phyloP scores from a whole-genome alignment of 768 basidiomycete species.

The Gymnopilus dilepis region DNA sequence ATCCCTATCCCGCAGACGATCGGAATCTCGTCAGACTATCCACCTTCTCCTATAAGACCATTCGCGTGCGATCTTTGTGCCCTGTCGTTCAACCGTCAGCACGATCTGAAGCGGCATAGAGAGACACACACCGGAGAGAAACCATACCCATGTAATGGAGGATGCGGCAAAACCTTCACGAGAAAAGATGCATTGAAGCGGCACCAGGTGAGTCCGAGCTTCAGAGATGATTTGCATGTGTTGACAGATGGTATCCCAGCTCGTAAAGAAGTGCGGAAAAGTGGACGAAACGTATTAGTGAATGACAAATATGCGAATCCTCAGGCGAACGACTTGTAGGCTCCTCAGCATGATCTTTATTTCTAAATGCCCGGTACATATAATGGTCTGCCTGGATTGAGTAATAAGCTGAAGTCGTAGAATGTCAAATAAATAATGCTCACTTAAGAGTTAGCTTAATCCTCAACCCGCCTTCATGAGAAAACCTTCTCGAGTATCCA shows the following conservation, averaged over 20 bases:
- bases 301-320: not conserved
- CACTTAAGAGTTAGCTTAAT: slow-evolving; percentile 26
- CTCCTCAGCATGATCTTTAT: slow-evolving; percentile 17
- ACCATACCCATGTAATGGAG: slow-evolving; percentile 82
- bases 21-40: slow-evolving; percentile 52
- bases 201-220: slow-evolving; percentile 65
- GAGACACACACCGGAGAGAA: slow-evolving; percentile 89
- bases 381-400: slow-evolving; percentile 18
- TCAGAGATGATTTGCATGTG: slow-evolving; percentile 17
- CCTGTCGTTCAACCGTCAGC: slow-evolving; percentile 84
- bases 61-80: slow-evolving; percentile 77
- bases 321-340: not conserved
- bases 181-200: slow-evolving; percentile 87
- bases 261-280: slow-evolving; percentile 81
- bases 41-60: slow-evolving; percentile 63
- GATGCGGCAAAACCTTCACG: slow-evolving; percentile 87
- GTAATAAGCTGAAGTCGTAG: slow-evolving; percentile 20
- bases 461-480: slow-evolving; percentile 24
- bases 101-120: slow-evolving; percentile 83
- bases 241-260: slow-evolving; percentile 41
- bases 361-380: slow-evolving; percentile 29
- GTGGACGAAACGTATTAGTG: slow-evolving; percentile 52
- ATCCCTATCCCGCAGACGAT: slow-evolving; percentile 40
- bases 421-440: slow-evolving; percentile 8
- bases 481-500: slow-evolving; percentile 82